phyloP scores from a whole-genome alignment of 805 yeast genomes.

The Lipomyces japonicus region DNA sequence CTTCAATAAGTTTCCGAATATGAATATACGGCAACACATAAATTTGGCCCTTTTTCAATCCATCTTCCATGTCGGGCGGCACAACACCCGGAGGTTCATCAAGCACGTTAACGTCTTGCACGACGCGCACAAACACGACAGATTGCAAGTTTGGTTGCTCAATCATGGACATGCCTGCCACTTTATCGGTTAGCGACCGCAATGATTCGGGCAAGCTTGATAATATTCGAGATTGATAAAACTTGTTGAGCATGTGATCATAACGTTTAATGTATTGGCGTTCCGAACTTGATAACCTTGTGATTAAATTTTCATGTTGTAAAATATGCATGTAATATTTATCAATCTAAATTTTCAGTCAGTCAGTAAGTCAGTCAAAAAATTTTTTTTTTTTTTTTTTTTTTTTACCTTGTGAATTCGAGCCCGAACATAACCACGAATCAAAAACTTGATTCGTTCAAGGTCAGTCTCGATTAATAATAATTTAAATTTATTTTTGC shows the following conservation, averaged over 20 bases:
- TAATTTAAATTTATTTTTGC: constrained; percentile 68
- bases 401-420: constrained; percentile 45
- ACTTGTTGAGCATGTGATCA: constrained; percentile 40
- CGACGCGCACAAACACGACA: constrained; percentile 70
- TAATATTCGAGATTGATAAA: constrained; percentile 66
- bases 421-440: constrained; percentile 77
- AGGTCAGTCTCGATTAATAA: constrained; percentile 88
- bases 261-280: constrained; percentile 55
- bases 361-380: no score
- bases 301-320: constrained; percentile 37
- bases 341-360: constrained; percentile 51
- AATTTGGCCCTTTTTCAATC: constrained; percentile 58
- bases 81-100: constrained; percentile 43
- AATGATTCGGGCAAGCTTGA: constrained; percentile 62
- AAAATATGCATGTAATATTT: constrained; percentile 59
- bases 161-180: constrained; percentile 69
- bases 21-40: constrained; percentile 70
- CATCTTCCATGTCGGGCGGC: constrained; percentile 48
- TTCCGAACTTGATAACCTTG: constrained; percentile 57
- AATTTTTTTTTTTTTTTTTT: no score
- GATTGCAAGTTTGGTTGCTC: constrained; percentile 69
- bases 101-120: no score
- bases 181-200: constrained; percentile 71
- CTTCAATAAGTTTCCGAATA: constrained; percentile 42
- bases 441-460: constrained; percentile 75